Base-by-base conservation (phyloP, 2,329 filamentous ascomycete genomes). In the Sporothrix protearum region DNA sequence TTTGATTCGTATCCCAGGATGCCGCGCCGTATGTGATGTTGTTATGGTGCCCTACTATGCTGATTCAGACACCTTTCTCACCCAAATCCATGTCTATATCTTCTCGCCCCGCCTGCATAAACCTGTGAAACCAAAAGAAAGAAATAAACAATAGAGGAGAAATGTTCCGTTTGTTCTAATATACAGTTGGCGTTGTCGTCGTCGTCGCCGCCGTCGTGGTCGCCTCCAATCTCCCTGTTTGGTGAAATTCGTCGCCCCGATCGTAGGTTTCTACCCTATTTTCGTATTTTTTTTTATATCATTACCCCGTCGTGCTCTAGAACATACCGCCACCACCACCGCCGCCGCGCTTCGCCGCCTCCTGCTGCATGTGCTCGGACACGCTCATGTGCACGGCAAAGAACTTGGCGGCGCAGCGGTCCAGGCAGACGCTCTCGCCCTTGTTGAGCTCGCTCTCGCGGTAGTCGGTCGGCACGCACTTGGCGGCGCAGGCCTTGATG, bases 351-450 rank as follows among this genome's bases (percentile, higher is more conserved):
- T 88, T 86, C 78, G 89, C 88, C 66, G 92, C 92, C 82, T 97
- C 92, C 75, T 91, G 89, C 84, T 97, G 94, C 89, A 98, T 94
- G 84, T 96, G 93, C 84, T 98, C 94, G 78, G 92, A 95, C 73
- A 98, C 93, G 86, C 97, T 98, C 86, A 97, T 90, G 82, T 97
- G 97, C 79, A 97, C 94, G 78, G 98, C 95, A 84, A 99, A 97
- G 86, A 98, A 99, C 86, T 99, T 99, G 80, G 92, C 88, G 72
- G 96, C 92, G 84, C 96, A 99, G 79, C 96, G 93, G 85, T 99
- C 96, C 77, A 99, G 90, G 85, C 96, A 99, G 77, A 99, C 96
- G 77, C 92, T 94, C 84, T 99, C 96, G 86, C 94, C 96, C 86
- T 99, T 99, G 89, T 97, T 97, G 79, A 99, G 90, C 78, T 99